Conservation (phyloP, 441 rosid genomes). For the Gossypium gossypioides region DNA sequence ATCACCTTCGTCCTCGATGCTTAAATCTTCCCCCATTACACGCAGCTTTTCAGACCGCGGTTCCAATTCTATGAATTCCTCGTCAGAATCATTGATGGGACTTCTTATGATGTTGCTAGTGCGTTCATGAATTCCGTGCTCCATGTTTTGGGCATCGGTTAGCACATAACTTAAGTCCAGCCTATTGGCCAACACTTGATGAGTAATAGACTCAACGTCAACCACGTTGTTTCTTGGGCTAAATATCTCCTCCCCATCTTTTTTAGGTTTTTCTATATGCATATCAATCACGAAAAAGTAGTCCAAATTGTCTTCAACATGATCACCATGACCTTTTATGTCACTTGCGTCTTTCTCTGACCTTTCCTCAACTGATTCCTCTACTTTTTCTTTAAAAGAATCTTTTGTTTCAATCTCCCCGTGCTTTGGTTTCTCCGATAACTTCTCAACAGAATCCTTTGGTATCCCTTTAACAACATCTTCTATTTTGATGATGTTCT, state of each 20-base stretch:
- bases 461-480: neutral
- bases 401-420: slow-evolving; percentile 3
- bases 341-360: slow-evolving; percentile 11
- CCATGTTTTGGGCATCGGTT: neutral
- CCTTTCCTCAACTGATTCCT: neutral
- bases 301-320: slow-evolving; percentile 7
- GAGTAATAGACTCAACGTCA: neutral
- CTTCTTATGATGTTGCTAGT: neutral
- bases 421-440: slow-evolving; percentile 4
- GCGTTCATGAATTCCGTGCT: neutral
- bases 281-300: neutral
- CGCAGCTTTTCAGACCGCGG: slow-evolving; percentile 20
- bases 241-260: slow-evolving; percentile 18
- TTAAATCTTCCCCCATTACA: slow-evolving; percentile 8
- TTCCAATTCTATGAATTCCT: slow-evolving; percentile 47
- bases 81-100: slow-evolving; percentile 28
- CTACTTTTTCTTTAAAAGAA: slow-evolving; percentile 11
- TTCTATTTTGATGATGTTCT: neutral
- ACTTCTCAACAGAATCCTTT: neutral
- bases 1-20: neutral
- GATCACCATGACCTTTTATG: slow-evolving; percentile 5
- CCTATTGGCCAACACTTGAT: slow-evolving; percentile 8
- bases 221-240: neutral
- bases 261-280: slow-evolving; percentile 6
- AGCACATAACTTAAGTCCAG: slow-evolving; percentile 10